Evolutionary conservation across 495 filamentous ascomycete genomes (phyloP), one percentile per base, ranked within the genome.

Genomic region (Penicillium maclennaniae): DNA sequence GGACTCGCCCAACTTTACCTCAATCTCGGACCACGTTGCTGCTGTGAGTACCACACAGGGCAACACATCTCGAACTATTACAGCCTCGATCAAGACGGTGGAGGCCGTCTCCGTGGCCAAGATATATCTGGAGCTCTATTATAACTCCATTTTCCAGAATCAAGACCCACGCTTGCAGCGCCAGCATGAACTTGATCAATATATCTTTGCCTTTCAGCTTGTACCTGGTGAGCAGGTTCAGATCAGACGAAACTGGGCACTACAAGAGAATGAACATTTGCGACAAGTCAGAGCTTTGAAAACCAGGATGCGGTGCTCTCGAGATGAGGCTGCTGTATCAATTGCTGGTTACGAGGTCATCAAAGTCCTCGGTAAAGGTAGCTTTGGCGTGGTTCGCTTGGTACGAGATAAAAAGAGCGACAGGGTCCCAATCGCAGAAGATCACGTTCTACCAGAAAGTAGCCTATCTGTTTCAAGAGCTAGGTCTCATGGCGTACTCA

Each of bases 301-400:
- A 58, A 78, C 79, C 7, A 81, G 72, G 37, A 79, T 81, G 19
- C 71, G 81, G 37, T 52, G 64, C n/a, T 53, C 62, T 15, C 51
- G 70, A 12, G 37, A 50, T 16, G 60, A 66, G 2, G 69, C 73
- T 34, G 67, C 72, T n/a, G 68, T 81, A 12, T 76, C 76, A 5
- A 65, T 80, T 25, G 80, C 81, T 3, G 84, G 84, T n/a, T 96
- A 89, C 57, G 88, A 96, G 56, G 71, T 84, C 16, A 71, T 96
- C 36, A 87, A 87, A 57, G 75, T 91, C n/a, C 79, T 97, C n/a
- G 92, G 92, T 0, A 95, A 92, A 67, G 92, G 92, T 14, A 96
- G 92, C 60, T 97, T 96, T 72, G 92, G 92, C 2, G 86, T 95
- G 48, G 92, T 97, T 7, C 79, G 86, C 42, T 77, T 97, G 21